Conservation (phyloP, 148 eudicot species). For the Camellia sinensis region DNA sequence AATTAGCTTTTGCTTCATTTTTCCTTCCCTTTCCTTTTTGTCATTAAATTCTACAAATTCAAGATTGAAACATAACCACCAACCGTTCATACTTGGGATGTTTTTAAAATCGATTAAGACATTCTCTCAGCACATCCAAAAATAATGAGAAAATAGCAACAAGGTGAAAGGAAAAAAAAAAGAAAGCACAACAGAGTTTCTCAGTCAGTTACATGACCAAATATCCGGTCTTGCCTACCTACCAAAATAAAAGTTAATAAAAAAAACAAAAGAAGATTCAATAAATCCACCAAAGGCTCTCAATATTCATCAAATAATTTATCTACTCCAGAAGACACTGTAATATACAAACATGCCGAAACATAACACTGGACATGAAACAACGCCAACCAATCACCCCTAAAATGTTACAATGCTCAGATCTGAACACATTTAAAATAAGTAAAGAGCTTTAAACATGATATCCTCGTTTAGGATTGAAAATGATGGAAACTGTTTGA, state of each 20-base stretch:
- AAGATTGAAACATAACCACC: no score
- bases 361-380: background rate
- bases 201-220: background rate
- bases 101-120: background rate
- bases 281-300: conserved; percentile 9
- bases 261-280: background rate
- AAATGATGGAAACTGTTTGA: background rate
- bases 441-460: conserved; percentile 4
- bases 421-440: conserved; percentile 1
- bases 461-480: background rate
- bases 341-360: conserved; percentile 9
- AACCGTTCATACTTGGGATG: background rate
- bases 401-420: conserved; percentile 4
- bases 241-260: no score
- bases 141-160: background rate
- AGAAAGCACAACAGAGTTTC: background rate
- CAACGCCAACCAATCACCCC: background rate
- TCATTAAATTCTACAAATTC: no score
- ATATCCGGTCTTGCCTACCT: background rate
- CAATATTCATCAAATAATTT: conserved; percentile 9
- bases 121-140: background rate
- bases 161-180: background rate
- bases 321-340: background rate
- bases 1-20: no score
- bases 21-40: no score